Evolutionary conservation across 106 monocot species (phyloP).

Genomic region (Platanthera guangdongensis): DNA sequence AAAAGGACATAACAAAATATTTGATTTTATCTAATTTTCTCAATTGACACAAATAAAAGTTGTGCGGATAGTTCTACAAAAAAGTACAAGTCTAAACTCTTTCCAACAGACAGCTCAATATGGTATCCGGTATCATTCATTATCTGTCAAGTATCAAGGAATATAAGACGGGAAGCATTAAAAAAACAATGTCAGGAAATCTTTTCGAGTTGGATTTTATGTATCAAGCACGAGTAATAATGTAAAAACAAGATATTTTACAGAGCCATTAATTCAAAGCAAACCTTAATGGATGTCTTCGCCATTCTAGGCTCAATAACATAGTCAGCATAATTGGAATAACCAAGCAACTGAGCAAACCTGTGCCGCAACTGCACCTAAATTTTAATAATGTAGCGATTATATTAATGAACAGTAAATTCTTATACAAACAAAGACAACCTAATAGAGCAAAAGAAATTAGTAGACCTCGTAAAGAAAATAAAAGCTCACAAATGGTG

Average conservation of each 20-base stretch:
- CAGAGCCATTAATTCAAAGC: neutral
- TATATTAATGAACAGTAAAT: neutral
- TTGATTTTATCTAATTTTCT: neutral
- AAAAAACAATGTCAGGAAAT: neutral
- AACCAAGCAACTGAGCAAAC: slow-evolving; percentile 78
- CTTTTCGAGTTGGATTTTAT: neutral
- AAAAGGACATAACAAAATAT: neutral
- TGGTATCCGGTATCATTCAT: neutral
- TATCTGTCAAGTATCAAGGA: neutral
- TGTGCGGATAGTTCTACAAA: neutral
- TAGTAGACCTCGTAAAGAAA: neutral
- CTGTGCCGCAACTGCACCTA: slow-evolving; percentile 78
- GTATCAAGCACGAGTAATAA: neutral
- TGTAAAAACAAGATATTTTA: neutral
- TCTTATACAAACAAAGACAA: neutral
- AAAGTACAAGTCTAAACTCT: neutral
- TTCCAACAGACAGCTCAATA: neutral
- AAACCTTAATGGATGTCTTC: slow-evolving; percentile 71
- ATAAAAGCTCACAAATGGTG: neutral
- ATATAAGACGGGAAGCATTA: neutral
- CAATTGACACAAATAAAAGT: neutral
- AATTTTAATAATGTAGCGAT: neutral
- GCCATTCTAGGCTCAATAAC: slow-evolving; percentile 75
- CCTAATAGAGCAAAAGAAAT: neutral
- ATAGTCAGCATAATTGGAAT: slow-evolving; percentile 86